These are phyloP conservation scores for Fusarium compactum DNA, from an alignment of 2,329 filamentous ascomycete genomes.

Conservation along the genomic window DNA sequence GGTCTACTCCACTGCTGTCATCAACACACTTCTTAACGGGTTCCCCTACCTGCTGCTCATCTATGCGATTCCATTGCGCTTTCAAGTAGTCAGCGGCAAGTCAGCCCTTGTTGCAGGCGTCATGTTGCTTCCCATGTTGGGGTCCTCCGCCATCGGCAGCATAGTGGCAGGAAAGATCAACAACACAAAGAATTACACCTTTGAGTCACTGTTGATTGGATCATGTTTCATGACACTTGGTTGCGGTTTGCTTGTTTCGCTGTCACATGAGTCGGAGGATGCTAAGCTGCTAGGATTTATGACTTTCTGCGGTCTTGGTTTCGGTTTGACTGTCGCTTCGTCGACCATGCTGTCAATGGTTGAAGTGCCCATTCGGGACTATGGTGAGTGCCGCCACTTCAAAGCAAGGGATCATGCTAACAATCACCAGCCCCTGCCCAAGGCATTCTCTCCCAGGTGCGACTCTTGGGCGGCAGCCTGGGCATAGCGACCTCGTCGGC, in stretches of 20 bases:
- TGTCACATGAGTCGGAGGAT: conserved; percentile 51
- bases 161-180: conserved; percentile 58
- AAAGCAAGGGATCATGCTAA: conserved; percentile 21
- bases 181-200: conserved; percentile 55
- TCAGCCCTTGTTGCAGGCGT: conserved; percentile 61
- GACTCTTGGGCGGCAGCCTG: conserved; percentile 66
- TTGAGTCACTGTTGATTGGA: conserved; percentile 58
- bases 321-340: conserved; percentile 61
- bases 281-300: conserved; percentile 63
- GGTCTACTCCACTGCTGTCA: conserved; percentile 56
- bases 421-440: conserved; percentile 60
- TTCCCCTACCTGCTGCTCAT: conserved; percentile 64
- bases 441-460: conserved; percentile 63
- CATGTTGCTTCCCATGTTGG: conserved; percentile 66
- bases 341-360: conserved; percentile 60
- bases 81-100: conserved; percentile 64
- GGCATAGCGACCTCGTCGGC: conserved; percentile 66
- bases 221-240: conserved; percentile 60
- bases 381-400: conserved; percentile 52
- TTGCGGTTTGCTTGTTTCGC: conserved; percentile 60
- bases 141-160: conserved; percentile 60
- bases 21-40: conserved; percentile 62
- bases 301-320: conserved; percentile 64
- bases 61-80: conserved; percentile 62
- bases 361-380: conserved; percentile 59